Base-by-base conservation (phyloP, 2,329 filamentous ascomycete species). In the Saccharata proteae region DNA sequence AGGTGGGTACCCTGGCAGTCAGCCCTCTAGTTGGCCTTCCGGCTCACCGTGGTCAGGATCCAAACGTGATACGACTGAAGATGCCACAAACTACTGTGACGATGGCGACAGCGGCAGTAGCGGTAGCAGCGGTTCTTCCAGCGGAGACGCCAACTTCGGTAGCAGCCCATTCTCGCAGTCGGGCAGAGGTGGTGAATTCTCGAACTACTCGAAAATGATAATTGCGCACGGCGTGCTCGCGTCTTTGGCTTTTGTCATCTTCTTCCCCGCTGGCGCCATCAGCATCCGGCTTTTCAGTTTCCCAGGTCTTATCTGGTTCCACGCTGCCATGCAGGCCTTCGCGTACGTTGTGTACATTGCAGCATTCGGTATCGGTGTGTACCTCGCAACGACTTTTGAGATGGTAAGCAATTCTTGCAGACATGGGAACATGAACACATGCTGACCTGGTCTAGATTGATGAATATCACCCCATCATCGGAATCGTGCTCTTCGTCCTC, bases 351-450 rank as follows among this genome's bases (percentile, higher is more conserved):
- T 69, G 19, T 62, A 57, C 33, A 57, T 67, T 31, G 58, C 55
- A 1, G 69, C 61, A 0, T 57, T 68, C 26, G 67, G 62, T 2
- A 42, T 72, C 0, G 70, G 70, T 4, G 48, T 72, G 24, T 61
- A 60, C 16, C 46, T 73, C 10, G 66, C 62, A 3, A 51, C 44
- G 1, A 45, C 58, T 10, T 40, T 59, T 14, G 39, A 48, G 25
- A 20, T 45, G 16, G 51, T 52, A 39, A 44, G 48, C 41, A n/a
- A n/a, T n/a, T n/a, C n/a, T n/a, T n/a, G n/a, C n/a, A n/a, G n/a
- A 15, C 8, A 9, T 6, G 13, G 8, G 9, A 43, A 9, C 32
- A 7, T 19, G 8, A 16, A 11, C n/a, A 22, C 12, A 3, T 12
- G 43, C 13, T 42, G 24, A 36, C 29, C 7, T n/a, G 2, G 48